These are phyloP conservation scores for Phialocephala subalpina DNA, from an alignment of 2,329 filamentous ascomycete species.

Conservation along the genomic window DNA sequence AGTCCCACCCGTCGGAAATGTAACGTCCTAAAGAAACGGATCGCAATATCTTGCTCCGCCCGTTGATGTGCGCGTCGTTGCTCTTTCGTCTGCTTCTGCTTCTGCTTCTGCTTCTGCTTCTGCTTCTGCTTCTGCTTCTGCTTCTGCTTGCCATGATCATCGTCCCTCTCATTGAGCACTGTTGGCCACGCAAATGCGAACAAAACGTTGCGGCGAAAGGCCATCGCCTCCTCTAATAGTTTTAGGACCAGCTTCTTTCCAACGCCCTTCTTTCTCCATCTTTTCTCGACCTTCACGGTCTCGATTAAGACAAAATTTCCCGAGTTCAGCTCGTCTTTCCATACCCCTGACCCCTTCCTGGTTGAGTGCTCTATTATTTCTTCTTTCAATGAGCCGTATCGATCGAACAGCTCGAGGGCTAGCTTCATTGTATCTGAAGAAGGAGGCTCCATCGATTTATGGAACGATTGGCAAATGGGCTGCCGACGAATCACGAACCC, in stretches of 20 bases:
- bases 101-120: no score
- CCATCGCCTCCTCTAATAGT: not conserved
- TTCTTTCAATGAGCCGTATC: not conserved
- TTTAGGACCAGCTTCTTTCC: slow-evolving; percentile 1
- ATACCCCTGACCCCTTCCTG: not conserved
- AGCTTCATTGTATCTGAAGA: not conserved
- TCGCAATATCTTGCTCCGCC: no score
- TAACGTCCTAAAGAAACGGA: not conserved
- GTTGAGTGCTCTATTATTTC: not conserved
- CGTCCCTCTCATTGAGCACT: no score
- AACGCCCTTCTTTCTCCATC: not conserved
- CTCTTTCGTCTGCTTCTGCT: no score
- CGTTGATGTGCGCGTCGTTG: no score
- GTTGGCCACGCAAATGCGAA: not conserved
- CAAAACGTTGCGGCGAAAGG: not conserved
- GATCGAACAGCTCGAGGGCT: not conserved
- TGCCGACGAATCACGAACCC: no score
- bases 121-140: no score
- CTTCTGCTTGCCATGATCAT: no score
- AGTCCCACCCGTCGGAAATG: not conserved
- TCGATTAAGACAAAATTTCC: slow-evolving; percentile 3
- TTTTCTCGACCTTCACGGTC: not conserved
- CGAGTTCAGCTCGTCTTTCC: not conserved
- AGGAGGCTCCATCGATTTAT: slow-evolving; percentile 2
- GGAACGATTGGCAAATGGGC: not conserved